Evolutionary conservation across 345 rosid genomes (phyloP).

Genomic region (Populus euphratica): DNA sequence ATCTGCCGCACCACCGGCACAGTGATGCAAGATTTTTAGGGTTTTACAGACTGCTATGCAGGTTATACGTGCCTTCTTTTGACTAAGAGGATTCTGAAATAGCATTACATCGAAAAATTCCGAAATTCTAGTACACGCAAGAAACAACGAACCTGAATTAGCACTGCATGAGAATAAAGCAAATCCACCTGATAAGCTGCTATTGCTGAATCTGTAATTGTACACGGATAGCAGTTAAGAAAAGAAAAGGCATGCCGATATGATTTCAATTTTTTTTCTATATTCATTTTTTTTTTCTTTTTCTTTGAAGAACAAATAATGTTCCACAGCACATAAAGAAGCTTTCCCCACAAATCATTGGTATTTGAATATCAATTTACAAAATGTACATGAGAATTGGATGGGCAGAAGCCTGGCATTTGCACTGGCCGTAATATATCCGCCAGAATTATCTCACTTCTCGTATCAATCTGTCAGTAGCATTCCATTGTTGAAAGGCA

Average conservation of each 20-base stretch:
- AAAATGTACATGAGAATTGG: constrained; percentile 58
- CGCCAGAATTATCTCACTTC: constrained; percentile 22
- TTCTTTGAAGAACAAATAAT: constrained; percentile 53
- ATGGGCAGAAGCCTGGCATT: constrained; percentile 30
- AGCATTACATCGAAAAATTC: neutral
- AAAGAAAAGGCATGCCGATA: neutral
- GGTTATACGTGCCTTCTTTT: neutral
- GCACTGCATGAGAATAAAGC: neutral
- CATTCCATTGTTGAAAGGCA: constrained; percentile 24
- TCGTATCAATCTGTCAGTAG: constrained; percentile 53
- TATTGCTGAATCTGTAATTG: neutral
- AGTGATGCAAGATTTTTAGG: neutral
- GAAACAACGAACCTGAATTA: neutral
- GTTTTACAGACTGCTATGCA: neutral
- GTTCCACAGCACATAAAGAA: constrained; percentile 51
- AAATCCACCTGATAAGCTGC: neutral
- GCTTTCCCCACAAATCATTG: constrained; percentile 53
- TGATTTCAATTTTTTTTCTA: neutral
- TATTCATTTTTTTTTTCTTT: constrained; percentile 14
- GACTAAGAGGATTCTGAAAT: neutral
- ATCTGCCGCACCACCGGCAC: neutral
- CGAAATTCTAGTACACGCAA: neutral
- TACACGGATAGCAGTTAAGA: neutral
- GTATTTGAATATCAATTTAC: constrained; percentile 56
- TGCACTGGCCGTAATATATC: constrained; percentile 18